These are phyloP conservation scores for Mrakiaceae sp. DNA, from an alignment of 1,284 basidiomycete genomes.

Conservation along the genomic window DNA sequence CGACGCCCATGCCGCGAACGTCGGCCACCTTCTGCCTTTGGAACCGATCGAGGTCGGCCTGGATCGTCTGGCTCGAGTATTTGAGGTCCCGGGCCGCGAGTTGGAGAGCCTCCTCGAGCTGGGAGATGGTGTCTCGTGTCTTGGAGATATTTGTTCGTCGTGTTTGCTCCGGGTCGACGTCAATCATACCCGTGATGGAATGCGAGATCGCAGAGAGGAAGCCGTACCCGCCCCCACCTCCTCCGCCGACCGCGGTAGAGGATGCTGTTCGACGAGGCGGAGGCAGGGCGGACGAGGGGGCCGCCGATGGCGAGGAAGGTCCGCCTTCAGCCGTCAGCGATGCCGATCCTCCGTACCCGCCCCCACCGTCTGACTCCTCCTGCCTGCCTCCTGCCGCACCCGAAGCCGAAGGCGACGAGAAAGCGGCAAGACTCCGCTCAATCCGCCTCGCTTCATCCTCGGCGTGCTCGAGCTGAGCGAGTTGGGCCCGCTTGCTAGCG, in stretches of 20 bases:
- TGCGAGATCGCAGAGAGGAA: conserved; percentile 85
- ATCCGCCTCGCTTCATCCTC: conserved; percentile 82
- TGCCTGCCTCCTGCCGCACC: neutral
- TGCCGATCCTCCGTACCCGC: neutral
- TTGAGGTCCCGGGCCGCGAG: conserved; percentile 83
- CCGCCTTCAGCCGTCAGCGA: neutral
- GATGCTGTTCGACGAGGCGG: conserved; percentile 2
- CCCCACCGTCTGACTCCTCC: conserved; percentile 9
- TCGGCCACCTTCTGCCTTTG: conserved; percentile 98
- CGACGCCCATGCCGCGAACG: conserved; percentile 79
- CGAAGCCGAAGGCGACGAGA: neutral
- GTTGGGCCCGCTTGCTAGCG: conserved; percentile 70
- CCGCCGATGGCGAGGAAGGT: neutral
- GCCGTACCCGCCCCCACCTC: conserved; percentile 61
- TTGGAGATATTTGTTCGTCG: conserved; percentile 85
- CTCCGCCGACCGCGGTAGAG: neutral
- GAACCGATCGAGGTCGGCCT: conserved; percentile 94
- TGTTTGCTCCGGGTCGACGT: conserved; percentile 92
- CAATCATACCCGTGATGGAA: conserved; percentile 95
- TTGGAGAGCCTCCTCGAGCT: conserved; percentile 88
- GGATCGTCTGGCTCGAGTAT: conserved; percentile 89
- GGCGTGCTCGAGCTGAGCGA: conserved; percentile 84
- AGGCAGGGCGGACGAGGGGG: neutral
- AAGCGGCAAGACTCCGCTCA: conserved; percentile 62
- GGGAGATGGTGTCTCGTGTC: conserved; percentile 84